Evolutionary conservation across 83 land plant species (phyloP), one percentile per base, ranked within the genome.

Genomic region (Diphasiastrum complanatum): DNA sequence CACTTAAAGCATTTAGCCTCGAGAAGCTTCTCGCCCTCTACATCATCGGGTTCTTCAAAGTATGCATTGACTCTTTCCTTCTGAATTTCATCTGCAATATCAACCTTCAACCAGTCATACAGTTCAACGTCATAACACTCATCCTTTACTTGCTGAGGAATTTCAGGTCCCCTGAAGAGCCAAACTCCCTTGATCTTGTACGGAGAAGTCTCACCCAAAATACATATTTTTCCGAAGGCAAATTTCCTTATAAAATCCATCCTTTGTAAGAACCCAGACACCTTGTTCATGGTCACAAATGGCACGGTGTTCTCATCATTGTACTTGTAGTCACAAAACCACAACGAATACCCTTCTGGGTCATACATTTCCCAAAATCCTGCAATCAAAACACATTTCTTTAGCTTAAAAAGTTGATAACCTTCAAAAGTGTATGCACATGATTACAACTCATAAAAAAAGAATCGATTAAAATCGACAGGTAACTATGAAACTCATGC

Each of bases 1-100:
- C 69, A 92, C 80, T 87, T 92, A 78, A 92, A 92, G 75, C 97
- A 91, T 73, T 91, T 91, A 60, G 87, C 90, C 66, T 87, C 97
- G 61, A 91, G 41, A 1, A 91, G 65, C 57, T 83, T 74, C 69
- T 87, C 84, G 0, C 97, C 95, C 50, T 87, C 85, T 59, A 87
- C 83, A 14, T 76, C 79, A 68, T 92, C 95, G 2, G 75, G 81
- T 55, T 92, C 97, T 69, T 91, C 97, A 61, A 91, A 85, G 89
- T 85, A 85, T 24, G 83, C 85, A 55, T 76, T 91, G 16, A 79
- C 93, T 8, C 83, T 75, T 60, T 83, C 91, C 77, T 88, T 91
- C 75, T 87, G 95, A 2, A 62, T 87, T 40, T 83, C 95, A 54
- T 91, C 91, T 4, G 68, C 45, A 28, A 87, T 61, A 51, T 91